These are phyloP conservation scores for Clavispora phyllophila DNA, from an alignment of 805 yeast genomes.

Conservation along the genomic window DNA sequence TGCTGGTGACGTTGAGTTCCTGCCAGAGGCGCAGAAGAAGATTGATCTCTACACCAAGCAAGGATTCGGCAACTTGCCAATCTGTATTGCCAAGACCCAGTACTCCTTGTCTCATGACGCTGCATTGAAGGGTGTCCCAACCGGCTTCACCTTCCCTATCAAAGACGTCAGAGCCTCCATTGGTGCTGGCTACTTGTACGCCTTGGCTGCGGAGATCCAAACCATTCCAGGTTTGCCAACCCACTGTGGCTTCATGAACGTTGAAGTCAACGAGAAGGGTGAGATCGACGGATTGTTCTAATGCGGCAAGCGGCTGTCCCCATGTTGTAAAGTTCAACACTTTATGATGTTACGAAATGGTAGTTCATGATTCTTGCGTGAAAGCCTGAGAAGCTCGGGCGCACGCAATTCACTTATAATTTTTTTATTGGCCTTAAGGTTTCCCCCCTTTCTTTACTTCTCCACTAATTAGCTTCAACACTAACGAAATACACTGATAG, in stretches of 20 bases:
- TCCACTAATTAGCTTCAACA: conserved; percentile 5
- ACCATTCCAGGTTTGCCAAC: conserved; percentile 86
- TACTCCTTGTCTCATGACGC: conserved; percentile 83
- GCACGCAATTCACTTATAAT: not conserved
- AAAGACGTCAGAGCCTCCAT: conserved; percentile 73
- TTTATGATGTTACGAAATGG: conserved; percentile 16
- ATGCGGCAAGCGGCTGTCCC: not conserved
- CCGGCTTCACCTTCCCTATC: conserved; percentile 73
- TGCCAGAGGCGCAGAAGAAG: conserved; percentile 65
- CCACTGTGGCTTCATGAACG: conserved; percentile 82
- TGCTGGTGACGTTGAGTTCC: conserved; percentile 65
- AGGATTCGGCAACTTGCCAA: conserved; percentile 74
- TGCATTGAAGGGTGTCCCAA: conserved; percentile 76
- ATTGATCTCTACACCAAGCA: conserved; percentile 63
- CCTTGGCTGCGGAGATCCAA: conserved; percentile 80
- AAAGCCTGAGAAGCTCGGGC: not conserved
- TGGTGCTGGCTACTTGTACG: conserved; percentile 84
- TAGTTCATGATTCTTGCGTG: not conserved
- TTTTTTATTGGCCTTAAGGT: not conserved
- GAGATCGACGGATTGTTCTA: conserved; percentile 78
- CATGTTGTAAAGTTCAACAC: conserved; percentile 17
- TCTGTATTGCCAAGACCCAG: conserved; percentile 83
- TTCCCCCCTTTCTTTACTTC: conserved; percentile 1
- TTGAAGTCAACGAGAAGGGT: conserved; percentile 74
- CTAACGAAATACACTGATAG: conserved; percentile 2